phyloP scores from a whole-genome alignment of 176 grass and related monocot genomes.

The Oryza longistaminata region DNA sequence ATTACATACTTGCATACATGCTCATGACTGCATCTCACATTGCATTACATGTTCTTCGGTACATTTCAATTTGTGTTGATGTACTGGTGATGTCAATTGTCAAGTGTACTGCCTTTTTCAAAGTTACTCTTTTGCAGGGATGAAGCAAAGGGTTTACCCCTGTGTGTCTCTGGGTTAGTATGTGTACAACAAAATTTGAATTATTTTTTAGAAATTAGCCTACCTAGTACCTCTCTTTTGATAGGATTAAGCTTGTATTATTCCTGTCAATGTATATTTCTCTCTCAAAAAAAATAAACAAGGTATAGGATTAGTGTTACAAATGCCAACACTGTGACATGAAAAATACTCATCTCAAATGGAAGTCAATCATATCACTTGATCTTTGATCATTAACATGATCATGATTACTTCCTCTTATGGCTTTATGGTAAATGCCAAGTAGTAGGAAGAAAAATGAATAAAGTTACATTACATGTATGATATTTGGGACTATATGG shows the following conservation, averaged over 20 bases:
- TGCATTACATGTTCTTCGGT: not conserved
- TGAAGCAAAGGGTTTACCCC: not conserved
- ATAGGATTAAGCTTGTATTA: constrained; percentile 4
- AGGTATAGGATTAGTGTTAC: not conserved
- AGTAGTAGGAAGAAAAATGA: constrained; percentile 10
- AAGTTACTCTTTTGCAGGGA: not conserved
- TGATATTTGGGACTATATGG: constrained; percentile 33
- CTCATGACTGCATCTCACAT: not conserved
- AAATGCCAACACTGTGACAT: constrained; percentile 23
- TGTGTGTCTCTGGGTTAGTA: not conserved
- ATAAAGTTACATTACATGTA: constrained; percentile 43
- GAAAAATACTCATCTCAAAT: not conserved
- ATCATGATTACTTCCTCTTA: constrained; percentile 29
- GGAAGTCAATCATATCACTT: constrained; percentile 37
- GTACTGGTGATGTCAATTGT: not conserved
- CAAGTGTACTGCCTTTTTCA: not conserved
- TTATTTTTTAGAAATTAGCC: not conserved
- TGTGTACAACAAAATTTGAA: not conserved
- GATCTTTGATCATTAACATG: constrained; percentile 46
- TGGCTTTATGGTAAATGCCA: constrained; percentile 28
- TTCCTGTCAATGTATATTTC: not conserved
- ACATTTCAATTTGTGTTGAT: not conserved
- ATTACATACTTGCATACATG: not conserved
- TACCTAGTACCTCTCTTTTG: not conserved
- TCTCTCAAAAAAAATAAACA: not conserved